Evolutionary conservation across 1,139 yeast genomes (phyloP), one percentile per base, ranked within the genome.

Genomic region (Candida sp.): DNA sequence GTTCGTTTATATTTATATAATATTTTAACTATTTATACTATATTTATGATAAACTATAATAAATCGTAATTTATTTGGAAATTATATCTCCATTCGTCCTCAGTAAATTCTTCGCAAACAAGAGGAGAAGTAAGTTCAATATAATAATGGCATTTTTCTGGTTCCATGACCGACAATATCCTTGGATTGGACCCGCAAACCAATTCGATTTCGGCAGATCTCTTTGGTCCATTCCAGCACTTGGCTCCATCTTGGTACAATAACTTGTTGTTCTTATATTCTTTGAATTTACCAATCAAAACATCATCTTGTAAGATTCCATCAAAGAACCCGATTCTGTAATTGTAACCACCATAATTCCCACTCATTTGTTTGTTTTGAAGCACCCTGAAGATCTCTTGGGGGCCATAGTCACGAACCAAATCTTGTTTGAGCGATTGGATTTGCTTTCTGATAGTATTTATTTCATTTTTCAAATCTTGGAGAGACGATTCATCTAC

Each of bases 181-280:
- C 75, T 71, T 37, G 77, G 68, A 2, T 69, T 66, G 4, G 68
- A 60, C 1, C 96, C 96, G 64, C 99, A 95, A 21, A 70, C 68
- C 47, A 93, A 60, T 23, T 73, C 72, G 3, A 88, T 82, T 8
- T 64, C 66, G 0, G 90, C 91, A 32, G 84, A 77, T 59, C 99
- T 79, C 25, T 70, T 63, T 3, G 98, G 98, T 0, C 99, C 99
- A 60, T 90, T 88, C 97, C 99, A 93, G 63, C 99, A 95, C 57
- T 76, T 77, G 41, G 82, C 82, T n/a, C 99, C 99, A 30, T 72
- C 61, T 5, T 61, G 69, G 57, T 71, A 91, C 38, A 50, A 46
- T 39, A 73, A 49, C 25, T 65, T 63, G 19, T 82, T 61, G 49
- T 52, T 58, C 36, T 64, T 63, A 39, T 62, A 58, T 5, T 64